Base-by-base conservation (phyloP, 2,329 filamentous ascomycete genomes). In the Alternaria rosae region DNA sequence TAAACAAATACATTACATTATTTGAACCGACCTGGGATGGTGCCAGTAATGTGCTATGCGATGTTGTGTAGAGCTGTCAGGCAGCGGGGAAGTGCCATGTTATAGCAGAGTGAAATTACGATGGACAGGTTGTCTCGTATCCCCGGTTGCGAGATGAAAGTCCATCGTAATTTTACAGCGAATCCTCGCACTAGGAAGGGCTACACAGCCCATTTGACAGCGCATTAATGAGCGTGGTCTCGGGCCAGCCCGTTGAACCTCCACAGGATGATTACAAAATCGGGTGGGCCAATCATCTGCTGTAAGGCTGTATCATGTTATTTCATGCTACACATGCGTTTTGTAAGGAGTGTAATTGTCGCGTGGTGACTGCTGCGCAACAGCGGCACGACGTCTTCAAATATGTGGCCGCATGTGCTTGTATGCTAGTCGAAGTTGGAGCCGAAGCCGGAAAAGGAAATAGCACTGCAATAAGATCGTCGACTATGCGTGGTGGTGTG, bases 1-100 rank as follows among this genome's bases (percentile, higher is more conserved):
- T 69, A 67, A 73, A 52, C 52, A 70, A 72, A 68, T 60, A 71
- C 69, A 70, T 56, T 28, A 70, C 53, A 69, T 65, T 58, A 73
- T 57, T 70, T 65, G 35, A 56, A 63, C 50, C 55, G 43, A 15
- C 38, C 35, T 35, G 28, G 17, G 3, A 25, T 48, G 11, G 23
- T 38, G 4, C 13, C 26, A 20, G 25, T 4, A 8, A 35, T 15
- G 25, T 43, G 41, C 15, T 25, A 28, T 15, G 35, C 13, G 32
- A 15, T 20, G 25, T 7, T 51, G 23, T 20, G 30, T 15, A 10
- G 25, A 43, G 44, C 21, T 17, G 17, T 12, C 13, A 42, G 9
- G 48, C 9, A 41, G 51, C 35, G 50, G 50, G 59, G 47, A 47
- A 53, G 26, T 35, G 50, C 21, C 25, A 48, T 38, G 38, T 54